phyloP scores from a whole-genome alignment of 805 yeast genomes.

The Monosporozyma aerobia region DNA sequence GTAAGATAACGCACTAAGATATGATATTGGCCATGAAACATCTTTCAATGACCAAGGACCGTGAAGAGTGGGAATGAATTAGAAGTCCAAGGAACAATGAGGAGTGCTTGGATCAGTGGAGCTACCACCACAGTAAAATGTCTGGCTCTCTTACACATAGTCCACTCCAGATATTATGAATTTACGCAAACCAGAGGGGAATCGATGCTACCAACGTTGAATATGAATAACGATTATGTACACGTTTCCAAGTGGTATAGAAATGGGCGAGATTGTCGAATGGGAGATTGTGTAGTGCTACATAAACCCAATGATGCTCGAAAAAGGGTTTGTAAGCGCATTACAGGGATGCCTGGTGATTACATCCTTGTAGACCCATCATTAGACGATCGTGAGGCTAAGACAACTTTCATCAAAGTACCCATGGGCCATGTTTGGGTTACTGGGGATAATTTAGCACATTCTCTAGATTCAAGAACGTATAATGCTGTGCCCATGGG shows the following conservation, averaged over 20 bases:
- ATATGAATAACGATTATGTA: constrained; percentile 66
- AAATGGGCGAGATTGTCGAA: constrained; percentile 50
- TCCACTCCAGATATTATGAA: constrained; percentile 60
- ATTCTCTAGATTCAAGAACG: constrained; percentile 80
- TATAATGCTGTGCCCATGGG: constrained; percentile 90
- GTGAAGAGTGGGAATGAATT: not conserved
- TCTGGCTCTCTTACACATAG: constrained; percentile 54
- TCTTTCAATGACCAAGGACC: not conserved
- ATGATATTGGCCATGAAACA: not conserved
- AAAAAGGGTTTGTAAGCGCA: constrained; percentile 82
- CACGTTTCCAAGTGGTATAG: constrained; percentile 59
- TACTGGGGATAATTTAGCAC: constrained; percentile 87
- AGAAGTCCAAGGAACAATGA: not conserved
- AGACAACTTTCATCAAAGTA: constrained; percentile 52
- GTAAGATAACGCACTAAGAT: not conserved
- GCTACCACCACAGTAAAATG: constrained; percentile 4
- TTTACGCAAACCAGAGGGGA: constrained; percentile 82
- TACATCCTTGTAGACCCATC: constrained; percentile 73
- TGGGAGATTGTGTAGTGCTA: constrained; percentile 87
- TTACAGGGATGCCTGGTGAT: constrained; percentile 96
- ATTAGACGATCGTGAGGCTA: constrained; percentile 18
- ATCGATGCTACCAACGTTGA: constrained; percentile 88
- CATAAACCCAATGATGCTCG: constrained; percentile 82
- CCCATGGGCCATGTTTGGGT: constrained; percentile 97
- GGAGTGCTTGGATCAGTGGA: not conserved